These are phyloP conservation scores for Fusarium albidum DNA, from an alignment of 2,329 filamentous ascomycete genomes.

Conservation along the genomic window DNA sequence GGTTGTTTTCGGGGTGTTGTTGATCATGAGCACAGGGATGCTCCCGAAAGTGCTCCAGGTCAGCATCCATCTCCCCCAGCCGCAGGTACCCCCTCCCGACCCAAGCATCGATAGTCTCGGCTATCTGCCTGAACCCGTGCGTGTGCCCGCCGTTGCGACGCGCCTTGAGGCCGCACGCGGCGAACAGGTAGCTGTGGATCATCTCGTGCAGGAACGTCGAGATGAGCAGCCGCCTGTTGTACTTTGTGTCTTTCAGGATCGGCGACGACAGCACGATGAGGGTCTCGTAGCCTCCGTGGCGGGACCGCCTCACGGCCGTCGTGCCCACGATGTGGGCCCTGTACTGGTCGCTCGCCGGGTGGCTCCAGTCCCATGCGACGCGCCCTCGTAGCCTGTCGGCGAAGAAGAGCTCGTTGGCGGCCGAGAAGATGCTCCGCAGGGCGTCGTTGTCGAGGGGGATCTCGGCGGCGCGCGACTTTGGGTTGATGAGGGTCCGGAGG, in stretches of 20 bases:
- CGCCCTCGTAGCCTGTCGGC: constrained; percentile 62
- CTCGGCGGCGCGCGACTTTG: constrained; percentile 53
- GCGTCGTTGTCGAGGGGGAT: constrained; percentile 66
- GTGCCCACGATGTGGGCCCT: constrained; percentile 67
- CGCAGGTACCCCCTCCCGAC: constrained; percentile 63
- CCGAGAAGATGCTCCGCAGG: constrained; percentile 65
- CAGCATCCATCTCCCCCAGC: constrained; percentile 68
- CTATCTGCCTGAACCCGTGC: constrained; percentile 65
- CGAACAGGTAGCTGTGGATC: constrained; percentile 72
- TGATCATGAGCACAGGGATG: constrained; percentile 36
- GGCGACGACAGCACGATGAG: constrained; percentile 68
- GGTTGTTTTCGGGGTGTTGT: constrained; percentile 29
- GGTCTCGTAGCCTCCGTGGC: constrained; percentile 65
- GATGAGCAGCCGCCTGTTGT: constrained; percentile 68
- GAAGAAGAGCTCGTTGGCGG: constrained; percentile 71
- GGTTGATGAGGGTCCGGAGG: constrained; percentile 64
- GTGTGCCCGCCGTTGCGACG: constrained; percentile 67
- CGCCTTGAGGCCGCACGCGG: constrained; percentile 67
- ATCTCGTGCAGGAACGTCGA: constrained; percentile 73
- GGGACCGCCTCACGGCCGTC: constrained; percentile 62
- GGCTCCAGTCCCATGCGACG: constrained; percentile 70
- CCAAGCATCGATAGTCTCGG: constrained; percentile 68
- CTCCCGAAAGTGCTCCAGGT: constrained; percentile 62
- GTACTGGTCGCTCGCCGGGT: constrained; percentile 58
- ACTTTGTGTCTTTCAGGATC: constrained; percentile 63